Base-by-base conservation (phyloP, 768 basidiomycete genomes). In the Tulasnella sp. region DNA sequence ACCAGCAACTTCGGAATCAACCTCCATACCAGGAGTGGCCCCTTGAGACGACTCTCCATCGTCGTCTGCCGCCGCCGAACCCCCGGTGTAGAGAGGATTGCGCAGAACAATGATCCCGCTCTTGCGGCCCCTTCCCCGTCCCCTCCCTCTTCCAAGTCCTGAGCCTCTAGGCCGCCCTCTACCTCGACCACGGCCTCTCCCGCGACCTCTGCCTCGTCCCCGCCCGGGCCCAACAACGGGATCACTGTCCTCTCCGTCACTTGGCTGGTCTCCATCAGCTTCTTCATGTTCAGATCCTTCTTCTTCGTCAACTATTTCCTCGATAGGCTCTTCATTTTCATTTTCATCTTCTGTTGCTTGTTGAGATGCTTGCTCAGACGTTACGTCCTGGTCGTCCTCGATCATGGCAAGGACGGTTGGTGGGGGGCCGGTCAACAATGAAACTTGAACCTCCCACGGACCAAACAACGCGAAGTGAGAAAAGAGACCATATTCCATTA, bases 181-280 rank as follows among this genome's bases (percentile, higher is more conserved):
- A 9, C 51, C 75, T 13, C 77, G 18, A 23, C 77, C 77, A 15
- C 77, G 42, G 10, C 29, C 51, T 39, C 72, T 18, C 29, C 69
- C 79, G 16, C 77, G 39, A 32, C 46, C 48, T 44, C 44, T 74
- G 11, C 77, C 73, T 57, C 77, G 72, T n/a, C 73, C 77, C 18
- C 71, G 46, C 15, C 77, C 77, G 26, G 75, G 77, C 16, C 48
- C 72, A 29, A 42, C 42, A 23, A 75, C 72, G 2, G 42, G 77
- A 44, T 77, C 70, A 70, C 67, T 78, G 23, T 78, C 77, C 15
- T 73, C 77, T 37, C 48, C 77, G n/a, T 78, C 77, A 29, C 44
- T 46, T 15, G 37, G 37, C 29, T 74, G 40, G 5, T 72, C 69
- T 23, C 10, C 69, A 35, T 67, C 61, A 67, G 29, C 61, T 26